phyloP scores from a whole-genome alignment of 1,284 basidiomycete species.

The Fomitiporia mediterranea region DNA sequence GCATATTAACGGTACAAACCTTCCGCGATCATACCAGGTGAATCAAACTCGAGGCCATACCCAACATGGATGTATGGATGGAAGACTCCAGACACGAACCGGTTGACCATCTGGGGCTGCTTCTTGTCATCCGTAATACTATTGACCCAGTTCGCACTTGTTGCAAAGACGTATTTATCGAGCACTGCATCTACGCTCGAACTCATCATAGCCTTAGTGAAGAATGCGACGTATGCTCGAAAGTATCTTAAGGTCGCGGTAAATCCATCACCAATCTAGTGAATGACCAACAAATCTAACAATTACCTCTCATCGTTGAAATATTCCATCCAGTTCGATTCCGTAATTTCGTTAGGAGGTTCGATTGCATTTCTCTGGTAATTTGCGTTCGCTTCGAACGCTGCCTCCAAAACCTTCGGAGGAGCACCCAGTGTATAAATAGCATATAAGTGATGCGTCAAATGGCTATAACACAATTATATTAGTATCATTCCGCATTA shows the following conservation, averaged over 20 bases:
- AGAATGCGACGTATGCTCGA: constrained; percentile 53
- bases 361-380: constrained; percentile 37
- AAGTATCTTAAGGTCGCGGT: constrained; percentile 42
- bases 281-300: too few relatives aligned
- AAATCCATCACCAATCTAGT: neutral
- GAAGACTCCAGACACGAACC: constrained; percentile 52
- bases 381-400: constrained; percentile 37
- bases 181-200: constrained; percentile 40
- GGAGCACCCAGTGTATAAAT: constrained; percentile 48
- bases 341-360: constrained; percentile 40
- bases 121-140: constrained; percentile 26
- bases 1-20: constrained; percentile 35
- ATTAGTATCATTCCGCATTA: neutral
- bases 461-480: constrained; percentile 37
- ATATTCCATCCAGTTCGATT: constrained; percentile 43
- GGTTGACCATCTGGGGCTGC: constrained; percentile 55
- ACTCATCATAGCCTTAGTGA: constrained; percentile 40
- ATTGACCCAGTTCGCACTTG: constrained; percentile 41
- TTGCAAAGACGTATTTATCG: constrained; percentile 56
- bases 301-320: constrained; percentile 43
- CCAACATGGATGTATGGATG: constrained; percentile 65
- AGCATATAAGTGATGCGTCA: constrained; percentile 46
- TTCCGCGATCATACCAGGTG: constrained; percentile 60
- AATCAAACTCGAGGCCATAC: constrained; percentile 58
- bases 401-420: constrained; percentile 37